These are phyloP conservation scores for Ottelia alismoides DNA, from an alignment of 106 monocot species.

Conservation along the genomic window DNA sequence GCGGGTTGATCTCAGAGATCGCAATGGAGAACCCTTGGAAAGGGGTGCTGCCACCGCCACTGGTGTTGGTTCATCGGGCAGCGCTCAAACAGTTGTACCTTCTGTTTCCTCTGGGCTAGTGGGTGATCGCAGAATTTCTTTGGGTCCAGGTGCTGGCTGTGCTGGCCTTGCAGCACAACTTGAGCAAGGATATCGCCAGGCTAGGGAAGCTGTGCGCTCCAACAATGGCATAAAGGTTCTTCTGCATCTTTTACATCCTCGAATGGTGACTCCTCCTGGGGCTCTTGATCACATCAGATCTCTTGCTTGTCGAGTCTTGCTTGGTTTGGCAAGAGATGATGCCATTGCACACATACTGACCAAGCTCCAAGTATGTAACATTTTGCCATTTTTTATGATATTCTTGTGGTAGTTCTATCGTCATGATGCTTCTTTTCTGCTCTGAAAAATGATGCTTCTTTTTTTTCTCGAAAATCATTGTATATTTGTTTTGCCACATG, in stretches of 20 bases:
- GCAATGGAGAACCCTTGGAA: slow-evolving; percentile 35
- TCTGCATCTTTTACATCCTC: slow-evolving; percentile 77
- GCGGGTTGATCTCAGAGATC: slow-evolving; percentile 37
- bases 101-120: slow-evolving; percentile 50
- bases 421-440: no score
- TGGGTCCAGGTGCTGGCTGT: slow-evolving; percentile 86
- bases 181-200: slow-evolving; percentile 88
- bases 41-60: no score
- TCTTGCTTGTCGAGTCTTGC: slow-evolving; percentile 85
- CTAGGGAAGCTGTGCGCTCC: slow-evolving; percentile 83
- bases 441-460: no score
- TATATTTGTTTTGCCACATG: no score
- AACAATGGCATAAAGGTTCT: slow-evolving; percentile 98
- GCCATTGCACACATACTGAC: slow-evolving; percentile 95
- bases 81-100: slow-evolving; percentile 22
- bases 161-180: slow-evolving; percentile 93
- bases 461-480: no score
- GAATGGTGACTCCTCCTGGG: slow-evolving; percentile 74
- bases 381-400: no score
- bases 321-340: slow-evolving; percentile 89
- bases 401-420: no score
- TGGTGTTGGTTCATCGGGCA: no score
- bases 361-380: slow-evolving; percentile 93
- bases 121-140: slow-evolving; percentile 81
- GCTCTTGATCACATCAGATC: slow-evolving; percentile 74